Conservation (phyloP, 2,329 filamentous ascomycete genomes). For the Arthrobotrys sinensis region DNA sequence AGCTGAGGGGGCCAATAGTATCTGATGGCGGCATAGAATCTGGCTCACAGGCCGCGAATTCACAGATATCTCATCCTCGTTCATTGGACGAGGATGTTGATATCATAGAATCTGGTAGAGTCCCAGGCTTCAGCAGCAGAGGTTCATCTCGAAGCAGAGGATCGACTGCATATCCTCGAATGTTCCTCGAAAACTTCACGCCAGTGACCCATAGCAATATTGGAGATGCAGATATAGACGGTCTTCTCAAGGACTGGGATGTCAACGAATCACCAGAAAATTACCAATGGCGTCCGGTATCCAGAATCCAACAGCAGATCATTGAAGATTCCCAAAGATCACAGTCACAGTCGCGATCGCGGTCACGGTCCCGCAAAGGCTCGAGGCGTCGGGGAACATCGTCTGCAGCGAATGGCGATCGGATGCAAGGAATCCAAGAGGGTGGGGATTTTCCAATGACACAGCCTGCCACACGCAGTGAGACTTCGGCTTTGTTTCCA, state of each 20-base stretch:
- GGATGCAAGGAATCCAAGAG: neutral
- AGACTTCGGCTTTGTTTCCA: slow-evolving; percentile 14
- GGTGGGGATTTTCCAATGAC: slow-evolving; percentile 27
- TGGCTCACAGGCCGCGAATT: neutral
- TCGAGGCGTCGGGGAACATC: slow-evolving; percentile 5
- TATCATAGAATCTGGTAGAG: neutral
- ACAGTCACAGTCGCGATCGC: neutral
- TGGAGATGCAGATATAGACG: slow-evolving; percentile 29
- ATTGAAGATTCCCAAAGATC: neutral
- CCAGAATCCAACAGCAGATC: slow-evolving; percentile 20
- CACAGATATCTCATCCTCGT: neutral
- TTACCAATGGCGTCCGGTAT: slow-evolving; percentile 48
- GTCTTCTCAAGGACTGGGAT: slow-evolving; percentile 48
- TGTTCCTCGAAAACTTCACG: slow-evolving; percentile 48
- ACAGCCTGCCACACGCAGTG: slow-evolving; percentile 31
- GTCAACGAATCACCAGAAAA: slow-evolving; percentile 13
- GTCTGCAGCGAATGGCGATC: neutral
- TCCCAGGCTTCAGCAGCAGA: neutral
- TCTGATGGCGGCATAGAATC: neutral
- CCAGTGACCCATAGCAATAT: slow-evolving; percentile 20
- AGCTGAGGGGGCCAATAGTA: neutral
- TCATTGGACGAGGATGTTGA: neutral
- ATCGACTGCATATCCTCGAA: neutral
- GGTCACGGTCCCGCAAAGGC: slow-evolving; percentile 30
- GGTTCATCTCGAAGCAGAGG: slow-evolving; percentile 2